A percentile compares a stretch with the other conserved stretches of the same genome.
phyloP scores from a whole-genome alignment of 2,329 filamentous ascomycete species.

The Penicillium paneum region DNA sequence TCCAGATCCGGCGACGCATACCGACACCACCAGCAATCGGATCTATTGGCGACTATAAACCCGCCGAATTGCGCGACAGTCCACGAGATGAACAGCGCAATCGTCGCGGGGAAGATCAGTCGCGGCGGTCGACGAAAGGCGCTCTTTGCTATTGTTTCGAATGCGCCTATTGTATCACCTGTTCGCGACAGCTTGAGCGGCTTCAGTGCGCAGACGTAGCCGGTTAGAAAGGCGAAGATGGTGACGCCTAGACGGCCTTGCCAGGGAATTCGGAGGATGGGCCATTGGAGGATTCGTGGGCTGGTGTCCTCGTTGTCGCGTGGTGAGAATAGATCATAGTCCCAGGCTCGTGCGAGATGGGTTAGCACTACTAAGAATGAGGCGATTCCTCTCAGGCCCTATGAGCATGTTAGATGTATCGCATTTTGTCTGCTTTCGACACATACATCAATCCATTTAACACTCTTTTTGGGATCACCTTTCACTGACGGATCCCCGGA shows the following conservation, averaged over 20 bases:
- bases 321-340: slow-evolving; percentile 52
- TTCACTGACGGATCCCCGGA: slow-evolving; percentile 21
- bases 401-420: not conserved
- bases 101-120: slow-evolving; percentile 51
- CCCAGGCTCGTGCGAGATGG: slow-evolving; percentile 52
- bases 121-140: slow-evolving; percentile 54
- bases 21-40: slow-evolving; percentile 53
- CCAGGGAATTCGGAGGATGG: slow-evolving; percentile 55
- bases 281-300: slow-evolving; percentile 50
- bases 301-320: slow-evolving; percentile 42
- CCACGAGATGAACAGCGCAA: slow-evolving; percentile 53
- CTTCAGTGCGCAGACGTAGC: slow-evolving; percentile 56
- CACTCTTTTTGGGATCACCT: slow-evolving; percentile 39
- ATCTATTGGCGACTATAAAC: slow-evolving; percentile 48
- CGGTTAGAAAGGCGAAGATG: slow-evolving; percentile 56
- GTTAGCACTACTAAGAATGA: slow-evolving; percentile 54
- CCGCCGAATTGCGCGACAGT: slow-evolving; percentile 48
- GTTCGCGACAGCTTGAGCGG: slow-evolving; percentile 51
- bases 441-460: slow-evolving; percentile 61
- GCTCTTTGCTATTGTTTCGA: slow-evolving; percentile 51
- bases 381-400: slow-evolving; percentile 54
- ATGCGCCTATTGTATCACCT: slow-evolving; percentile 44
- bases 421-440: not conserved
- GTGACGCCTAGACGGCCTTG: slow-evolving; percentile 55
- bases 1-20: slow-evolving; percentile 48